Base-by-base conservation (phyloP, 2,329 filamentous ascomycete genomes). In the Phymatotrichopsis omnivora region DNA sequence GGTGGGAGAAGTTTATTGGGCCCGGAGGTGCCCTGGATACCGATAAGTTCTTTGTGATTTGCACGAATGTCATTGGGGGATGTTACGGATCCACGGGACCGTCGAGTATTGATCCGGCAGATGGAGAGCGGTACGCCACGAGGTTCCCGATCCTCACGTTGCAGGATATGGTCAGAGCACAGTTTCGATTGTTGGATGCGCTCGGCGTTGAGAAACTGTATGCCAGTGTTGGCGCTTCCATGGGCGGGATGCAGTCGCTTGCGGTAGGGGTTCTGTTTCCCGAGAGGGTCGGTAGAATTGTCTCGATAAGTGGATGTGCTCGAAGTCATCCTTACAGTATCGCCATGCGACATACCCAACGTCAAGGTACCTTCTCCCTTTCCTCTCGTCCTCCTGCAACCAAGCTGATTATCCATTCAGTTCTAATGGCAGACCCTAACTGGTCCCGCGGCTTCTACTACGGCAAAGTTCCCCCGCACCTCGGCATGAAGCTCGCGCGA, bases 1-100 rank as follows among this genome's bases (percentile, higher is more conserved):
- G 91, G 91, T 98, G 91, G 91, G 91, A 98, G 66, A 89, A 82
- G 64, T 98, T 98, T 63, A 96, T 98, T 60, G 91, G 91, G 0
- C 82, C 87, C 0, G 47, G 46, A 1, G 49, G 47, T 35, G 49
- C 56, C 3, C 67, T 98, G 7, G 85, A 98, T 63, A 98, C 91
- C 1, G 68, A 89, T 64, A 89, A 85, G 62, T 93, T 93, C 68
- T 85, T 86, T 60, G 68, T 98, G 49, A 85, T 98, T 51, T 98
- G 91, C 67, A 96, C 91, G 7, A 98, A 98, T 62, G 87, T 96
- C 35, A 74, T 98, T 27, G 91, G 91, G 40, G 86, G 91, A 5
- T 98, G 91, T 65, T 96, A 91, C 63, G 91, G 91, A 25, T 94
- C 85, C 27, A 98, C 91, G 0, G 91, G 91, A 0, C 91, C 91